These are phyloP conservation scores for Candida adriatica DNA, from an alignment of 805 yeast genomes.

Conservation along the genomic window DNA sequence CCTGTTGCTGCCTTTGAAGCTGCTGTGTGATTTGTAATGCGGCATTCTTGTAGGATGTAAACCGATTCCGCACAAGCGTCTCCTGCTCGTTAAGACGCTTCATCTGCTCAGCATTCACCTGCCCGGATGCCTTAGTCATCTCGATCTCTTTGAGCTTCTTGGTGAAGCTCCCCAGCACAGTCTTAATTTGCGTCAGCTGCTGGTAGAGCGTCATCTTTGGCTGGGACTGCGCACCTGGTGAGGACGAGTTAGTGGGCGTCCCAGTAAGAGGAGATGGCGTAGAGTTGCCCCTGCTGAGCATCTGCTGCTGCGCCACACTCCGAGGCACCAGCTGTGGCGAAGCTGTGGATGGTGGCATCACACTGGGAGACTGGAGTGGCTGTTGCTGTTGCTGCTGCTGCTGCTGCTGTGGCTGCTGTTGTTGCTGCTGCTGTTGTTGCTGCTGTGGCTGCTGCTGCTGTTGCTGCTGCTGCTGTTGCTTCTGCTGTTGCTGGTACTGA, in stretches of 20 bases:
- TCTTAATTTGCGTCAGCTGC: conserved; percentile 37
- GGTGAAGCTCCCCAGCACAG: conserved; percentile 41
- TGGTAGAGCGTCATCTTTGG: conserved; percentile 18
- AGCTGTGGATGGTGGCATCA: conserved; percentile 3
- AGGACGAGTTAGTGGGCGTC: neutral
- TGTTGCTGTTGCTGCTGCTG: conserved; percentile 10
- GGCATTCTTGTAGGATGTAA: conserved; percentile 42
- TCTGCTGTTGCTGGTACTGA: conserved; percentile 44
- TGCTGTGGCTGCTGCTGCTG: conserved; percentile 14
- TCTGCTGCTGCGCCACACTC: conserved; percentile 4
- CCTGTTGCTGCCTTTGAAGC: conserved; percentile 11
- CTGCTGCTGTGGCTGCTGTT: conserved; percentile 11
- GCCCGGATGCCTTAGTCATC: conserved; percentile 37
- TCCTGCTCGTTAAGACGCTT: conserved; percentile 42
- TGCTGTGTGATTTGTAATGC: conserved; percentile 23
- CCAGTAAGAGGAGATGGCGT: too few relatives aligned
- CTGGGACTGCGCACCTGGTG: conserved; percentile 2
- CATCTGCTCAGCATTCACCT: conserved; percentile 38
- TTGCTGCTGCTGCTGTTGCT: conserved; percentile 23
- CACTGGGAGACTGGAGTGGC: neutral
- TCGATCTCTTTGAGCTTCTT: conserved; percentile 44
- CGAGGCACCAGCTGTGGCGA: conserved; percentile 4
- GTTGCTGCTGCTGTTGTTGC: conserved; percentile 9
- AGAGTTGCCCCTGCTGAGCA: conserved; percentile 8
- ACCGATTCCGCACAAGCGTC: conserved; percentile 37